Evolutionary conservation across 208 protist genomes (phyloP), one percentile per base, ranked within the genome.

Genomic region (Tritrichomonas musculus): DNA sequence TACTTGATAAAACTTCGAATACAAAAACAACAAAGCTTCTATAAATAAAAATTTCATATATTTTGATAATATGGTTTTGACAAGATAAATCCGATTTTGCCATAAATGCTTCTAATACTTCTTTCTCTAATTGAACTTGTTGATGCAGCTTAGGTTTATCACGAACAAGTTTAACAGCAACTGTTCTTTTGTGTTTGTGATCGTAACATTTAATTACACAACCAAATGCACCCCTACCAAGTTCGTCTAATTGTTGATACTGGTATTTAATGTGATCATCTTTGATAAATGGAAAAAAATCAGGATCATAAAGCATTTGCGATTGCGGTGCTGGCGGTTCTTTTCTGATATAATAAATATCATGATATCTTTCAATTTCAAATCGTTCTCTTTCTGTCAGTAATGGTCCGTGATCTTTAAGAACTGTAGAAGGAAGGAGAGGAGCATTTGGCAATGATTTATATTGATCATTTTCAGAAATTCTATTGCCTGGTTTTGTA

Each of bases 1-100:
- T 95, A 47, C 92, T 77, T 73, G 66, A 93, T 36, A 96, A 84
- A 49, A 96, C 1, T 93, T 96, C 95, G 44, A 95, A 95, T 2
- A 94, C 94, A 57, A 96, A 92, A 72, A 94, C 95, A 92, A 94
- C 92, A 92, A 95, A 94, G 14, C 93, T 65, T n/a, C 94, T 55
- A 75, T 93, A 93, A 25, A 93, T n/a, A 66, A 95, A 95, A 36
- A 80, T 80, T 30, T 95, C 94, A 20, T 25, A 57, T 44, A 95
- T 27, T n/a, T 27, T 47, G 55, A 95, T 93, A 39, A 94, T 95
- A 65, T 57, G 47, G 39, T 82, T 30, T 14, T 30, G 8, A 50
- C 27, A 47, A n/a, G 33, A 47, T 8, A 39, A 39, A 50, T 44
- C 33, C 3, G 33, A 33, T 30, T 50, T 20, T 11, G 11, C 33